A percentile compares a stretch with the other conserved stretches of the same genome.
phyloP scores from a whole-genome alignment of 2,329 filamentous ascomycete species.

The Ophiostoma angusticollis region DNA sequence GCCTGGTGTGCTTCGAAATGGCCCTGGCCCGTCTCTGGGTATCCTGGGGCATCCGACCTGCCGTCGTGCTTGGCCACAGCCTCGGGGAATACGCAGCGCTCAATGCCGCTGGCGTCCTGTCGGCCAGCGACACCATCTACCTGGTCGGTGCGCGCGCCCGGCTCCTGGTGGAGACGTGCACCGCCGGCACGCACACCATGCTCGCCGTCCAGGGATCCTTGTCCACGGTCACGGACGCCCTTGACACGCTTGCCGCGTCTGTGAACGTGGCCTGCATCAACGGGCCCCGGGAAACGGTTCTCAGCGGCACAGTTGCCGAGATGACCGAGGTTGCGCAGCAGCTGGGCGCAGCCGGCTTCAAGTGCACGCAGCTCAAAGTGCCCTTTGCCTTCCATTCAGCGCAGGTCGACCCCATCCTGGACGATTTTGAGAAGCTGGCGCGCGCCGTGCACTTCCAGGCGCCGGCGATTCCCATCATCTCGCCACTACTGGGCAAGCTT shows the following conservation, averaged over 20 bases:
- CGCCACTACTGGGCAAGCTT: slow-evolving; percentile 50
- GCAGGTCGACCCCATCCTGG: slow-evolving; percentile 41
- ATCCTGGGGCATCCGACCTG: slow-evolving; percentile 42
- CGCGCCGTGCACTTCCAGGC: slow-evolving; percentile 24
- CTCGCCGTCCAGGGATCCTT: slow-evolving; percentile 34
- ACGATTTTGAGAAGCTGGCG: slow-evolving; percentile 41
- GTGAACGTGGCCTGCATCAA: slow-evolving; percentile 60
- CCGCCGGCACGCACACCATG: slow-evolving; percentile 50
- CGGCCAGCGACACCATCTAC: slow-evolving; percentile 57
- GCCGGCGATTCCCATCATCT: slow-evolving; percentile 50
- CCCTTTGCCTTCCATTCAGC: slow-evolving; percentile 42
- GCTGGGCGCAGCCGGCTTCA: slow-evolving; percentile 24
- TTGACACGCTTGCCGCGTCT: slow-evolving; percentile 27
- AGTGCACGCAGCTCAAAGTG: slow-evolving; percentile 33
- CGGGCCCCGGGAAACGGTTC: slow-evolving; percentile 59
- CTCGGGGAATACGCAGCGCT: slow-evolving; percentile 65
- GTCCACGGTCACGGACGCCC: slow-evolving; percentile 39
- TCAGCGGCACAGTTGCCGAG: slow-evolving; percentile 35
- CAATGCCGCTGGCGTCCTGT: slow-evolving; percentile 56
- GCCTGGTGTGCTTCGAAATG: slow-evolving; percentile 42
- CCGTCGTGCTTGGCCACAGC: slow-evolving; percentile 47
- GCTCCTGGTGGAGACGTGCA: slow-evolving; percentile 52
- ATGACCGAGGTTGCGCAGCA: slow-evolving; percentile 31
- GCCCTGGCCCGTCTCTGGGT: slow-evolving; percentile 42
- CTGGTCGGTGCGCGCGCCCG: slow-evolving; percentile 56